These are phyloP conservation scores for Mycena galericulata DNA, from an alignment of 768 basidiomycete species.

Conservation along the genomic window DNA sequence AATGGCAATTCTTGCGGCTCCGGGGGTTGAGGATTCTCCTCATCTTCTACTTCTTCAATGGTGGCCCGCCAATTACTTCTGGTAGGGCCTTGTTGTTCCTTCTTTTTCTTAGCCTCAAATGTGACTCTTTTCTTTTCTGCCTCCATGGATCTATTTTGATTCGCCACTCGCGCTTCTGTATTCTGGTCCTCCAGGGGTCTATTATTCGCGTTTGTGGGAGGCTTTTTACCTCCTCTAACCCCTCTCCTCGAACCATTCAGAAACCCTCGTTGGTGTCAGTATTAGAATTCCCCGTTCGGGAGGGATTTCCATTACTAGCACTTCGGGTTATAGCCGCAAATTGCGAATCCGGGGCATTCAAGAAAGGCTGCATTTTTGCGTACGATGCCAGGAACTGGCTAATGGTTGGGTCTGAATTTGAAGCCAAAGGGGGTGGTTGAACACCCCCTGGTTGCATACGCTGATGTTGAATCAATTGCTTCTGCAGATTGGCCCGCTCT, in stretches of 20 bases:
- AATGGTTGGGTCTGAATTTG: not conserved
- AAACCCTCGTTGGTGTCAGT: not conserved
- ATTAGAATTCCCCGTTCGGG: slow-evolving; percentile 1
- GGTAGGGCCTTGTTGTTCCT: not conserved
- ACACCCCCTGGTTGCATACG: not conserved
- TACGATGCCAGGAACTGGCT: not conserved
- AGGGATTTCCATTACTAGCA: not conserved
- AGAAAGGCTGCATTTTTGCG: not conserved
- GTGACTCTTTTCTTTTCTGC: not conserved
- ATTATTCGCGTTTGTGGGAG: not conserved
- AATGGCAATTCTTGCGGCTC: not conserved
- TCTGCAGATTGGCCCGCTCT: not conserved
- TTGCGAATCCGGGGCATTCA: not conserved
- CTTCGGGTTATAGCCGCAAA: not conserved
- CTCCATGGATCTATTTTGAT: not conserved
- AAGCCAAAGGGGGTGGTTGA: not conserved
- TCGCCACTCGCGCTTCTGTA: not conserved
- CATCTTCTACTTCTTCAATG: not conserved
- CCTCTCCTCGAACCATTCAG: not conserved
- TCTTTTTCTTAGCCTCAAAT: not conserved
- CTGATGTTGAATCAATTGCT: not conserved
- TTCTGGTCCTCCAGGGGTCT: not conserved
- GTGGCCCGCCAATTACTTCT: not conserved
- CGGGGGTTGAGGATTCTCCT: not conserved
- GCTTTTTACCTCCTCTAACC: not conserved